Evolutionary conservation across 139 green algal genomes (phyloP), one percentile per base, ranked within the genome.

Genomic region (Chlorella sp.): DNA sequence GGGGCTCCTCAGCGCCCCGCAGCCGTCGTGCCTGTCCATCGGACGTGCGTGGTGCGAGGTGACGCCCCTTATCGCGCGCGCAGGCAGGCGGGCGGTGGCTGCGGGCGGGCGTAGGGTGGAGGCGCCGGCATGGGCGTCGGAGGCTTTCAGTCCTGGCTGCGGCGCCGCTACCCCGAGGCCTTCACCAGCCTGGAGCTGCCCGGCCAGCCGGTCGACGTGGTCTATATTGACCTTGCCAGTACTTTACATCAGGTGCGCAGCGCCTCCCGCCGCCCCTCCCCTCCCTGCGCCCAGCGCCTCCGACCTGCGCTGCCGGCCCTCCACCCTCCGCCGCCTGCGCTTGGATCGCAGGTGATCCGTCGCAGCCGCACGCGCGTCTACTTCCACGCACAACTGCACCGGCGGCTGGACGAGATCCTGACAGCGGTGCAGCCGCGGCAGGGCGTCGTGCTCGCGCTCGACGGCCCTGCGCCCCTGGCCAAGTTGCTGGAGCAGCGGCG

Each of bases 401-500:
- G 71, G 19, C 74, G 82, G 0, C 82, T 97, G 25, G 88, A 97
- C 72, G 41, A 51, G 4, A 83, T 95, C 25, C 50, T 97, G 48
- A 51, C 77, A 1, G 23, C 60, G 23, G 80, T 72, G 1, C 27
- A 76, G 12, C 91, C 93, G 3, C 75, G 51, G 35, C 90, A 92
- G 68, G 83, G 66, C 21, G 86, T 97, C 25, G 89, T 97, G 79
- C 71, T 97, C 8, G 92, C 93, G 2, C 61, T 94, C 42, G 87
- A 93, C 62, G 92, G 92, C 0, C 93, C 93, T 29, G 93, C 92
- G 8, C 93, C 93, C 0, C 82, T 97, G 7, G 93, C 93, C 31
- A 97, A 97, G 74, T 85, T 97, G 15, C 76, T 97, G 15, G 94
- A 91, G 36, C 93, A 97, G 78, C 67, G 93, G 58, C 51, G 79